A percentile compares a stretch with the other conserved stretches of the same genome.
These are phyloP conservation scores for Pseudogymnoascus sp. DNA, from an alignment of 2,329 filamentous ascomycete species.

Conservation along the genomic window DNA sequence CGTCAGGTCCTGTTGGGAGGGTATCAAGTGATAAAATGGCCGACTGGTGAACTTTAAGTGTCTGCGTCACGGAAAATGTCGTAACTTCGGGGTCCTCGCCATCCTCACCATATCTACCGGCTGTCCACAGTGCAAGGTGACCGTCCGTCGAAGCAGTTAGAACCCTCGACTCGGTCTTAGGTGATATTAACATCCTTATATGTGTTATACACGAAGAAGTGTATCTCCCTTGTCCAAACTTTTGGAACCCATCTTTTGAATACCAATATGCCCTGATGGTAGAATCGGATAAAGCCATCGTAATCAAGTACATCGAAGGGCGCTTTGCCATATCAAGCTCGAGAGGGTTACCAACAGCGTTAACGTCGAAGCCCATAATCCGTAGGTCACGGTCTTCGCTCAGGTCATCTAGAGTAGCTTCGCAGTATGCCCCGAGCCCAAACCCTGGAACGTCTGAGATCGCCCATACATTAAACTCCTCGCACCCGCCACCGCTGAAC, in stretches of 20 bases:
- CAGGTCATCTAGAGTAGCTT: conserved; percentile 44
- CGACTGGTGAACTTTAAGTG: conserved; percentile 62
- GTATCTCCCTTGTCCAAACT: conserved; percentile 49
- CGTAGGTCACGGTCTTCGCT: conserved; percentile 57
- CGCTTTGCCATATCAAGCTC: background rate
- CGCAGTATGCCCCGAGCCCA: conserved; percentile 47
- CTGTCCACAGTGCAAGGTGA: conserved; percentile 54
- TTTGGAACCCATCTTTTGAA: conserved; percentile 34
- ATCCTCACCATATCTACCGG: conserved; percentile 11
- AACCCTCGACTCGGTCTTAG: conserved; percentile 33
- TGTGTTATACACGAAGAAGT: conserved; percentile 72
- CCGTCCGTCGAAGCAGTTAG: conserved; percentile 78
- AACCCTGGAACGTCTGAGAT: conserved; percentile 40
- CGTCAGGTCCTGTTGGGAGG: conserved; percentile 24
- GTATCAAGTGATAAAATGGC: conserved; percentile 61
- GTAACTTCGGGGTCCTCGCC: background rate
- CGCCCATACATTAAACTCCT: conserved; percentile 85
- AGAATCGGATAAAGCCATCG: conserved; percentile 78
- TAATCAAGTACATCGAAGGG: conserved; percentile 44
- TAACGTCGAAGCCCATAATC: conserved; percentile 71
- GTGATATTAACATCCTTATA: conserved; percentile 31
- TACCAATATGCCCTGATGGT: conserved; percentile 54
- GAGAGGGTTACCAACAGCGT: conserved; percentile 4
- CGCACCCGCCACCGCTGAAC: conserved; percentile 77
- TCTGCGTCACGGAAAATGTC: background rate